Percentiles rank a stretch among this genome's conserved stretches.
phyloP scores from a whole-genome alignment of 805 yeast genomes.

The Grigorovia jiainica region DNA sequence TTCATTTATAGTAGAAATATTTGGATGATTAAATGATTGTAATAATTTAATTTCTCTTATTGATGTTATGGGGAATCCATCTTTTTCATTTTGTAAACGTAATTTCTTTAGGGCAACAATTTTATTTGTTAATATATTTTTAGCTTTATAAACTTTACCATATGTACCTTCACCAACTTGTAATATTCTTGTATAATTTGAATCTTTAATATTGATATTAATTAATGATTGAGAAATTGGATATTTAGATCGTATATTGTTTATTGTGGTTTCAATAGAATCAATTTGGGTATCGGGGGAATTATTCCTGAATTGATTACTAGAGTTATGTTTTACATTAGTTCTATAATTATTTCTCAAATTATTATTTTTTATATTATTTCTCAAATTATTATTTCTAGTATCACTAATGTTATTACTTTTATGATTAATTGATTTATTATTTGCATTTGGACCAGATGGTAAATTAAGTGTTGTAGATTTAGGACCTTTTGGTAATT shows the following conservation, averaged over 20 bases:
- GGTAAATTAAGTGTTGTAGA: constrained; percentile 1
- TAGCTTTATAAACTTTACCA: constrained; percentile 54
- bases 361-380: background rate
- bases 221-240: constrained; percentile 1
- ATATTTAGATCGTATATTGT: constrained; percentile 1
- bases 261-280: background rate
- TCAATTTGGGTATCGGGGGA: no score
- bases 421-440: background rate
- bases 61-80: constrained; percentile 95
- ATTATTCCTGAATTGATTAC: no score
- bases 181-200: constrained; percentile 53
- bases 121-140: constrained; percentile 54
- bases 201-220: constrained; percentile 5
- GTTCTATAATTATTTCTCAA: background rate
- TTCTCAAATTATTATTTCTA: background rate
- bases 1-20: constrained; percentile 73
- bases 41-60: constrained; percentile 80
- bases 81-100: constrained; percentile 78
- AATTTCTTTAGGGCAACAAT: constrained; percentile 81
- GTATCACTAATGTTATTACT: no score
- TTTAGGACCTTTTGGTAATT: constrained; percentile 22
- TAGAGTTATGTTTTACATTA: background rate
- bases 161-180: constrained; percentile 99
- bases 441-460: background rate
- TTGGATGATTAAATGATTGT: constrained; percentile 68